phyloP scores from a whole-genome alignment of 495 filamentous ascomycete genomes.

The Hamigera avellanea region DNA sequence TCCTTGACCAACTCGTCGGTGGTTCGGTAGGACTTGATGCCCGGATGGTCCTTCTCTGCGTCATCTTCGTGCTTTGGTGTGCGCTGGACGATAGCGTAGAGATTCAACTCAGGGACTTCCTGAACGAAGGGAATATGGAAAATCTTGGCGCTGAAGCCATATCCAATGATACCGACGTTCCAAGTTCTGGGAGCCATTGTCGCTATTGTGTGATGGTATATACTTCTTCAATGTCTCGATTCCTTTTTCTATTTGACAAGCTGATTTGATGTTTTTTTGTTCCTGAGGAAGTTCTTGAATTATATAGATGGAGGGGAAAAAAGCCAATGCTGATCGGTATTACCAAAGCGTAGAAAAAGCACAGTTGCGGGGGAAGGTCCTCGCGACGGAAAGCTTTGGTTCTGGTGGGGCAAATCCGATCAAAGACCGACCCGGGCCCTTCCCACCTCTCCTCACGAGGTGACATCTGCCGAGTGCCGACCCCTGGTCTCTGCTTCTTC shows the following conservation, averaged over 20 bases:
- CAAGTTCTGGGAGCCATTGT: conserved; percentile 23
- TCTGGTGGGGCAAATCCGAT: conserved; percentile 9
- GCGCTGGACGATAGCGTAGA: conserved; percentile 75
- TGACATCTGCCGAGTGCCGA: too few relatives aligned
- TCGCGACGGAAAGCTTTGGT: conserved; percentile 23
- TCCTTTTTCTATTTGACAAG: neutral
- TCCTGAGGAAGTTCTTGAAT: too few relatives aligned
- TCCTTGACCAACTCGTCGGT: conserved; percentile 55
- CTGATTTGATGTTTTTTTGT: too few relatives aligned
- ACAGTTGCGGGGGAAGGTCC: conserved; percentile 28
- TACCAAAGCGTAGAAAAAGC: neutral
- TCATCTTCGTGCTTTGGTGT: conserved; percentile 51
- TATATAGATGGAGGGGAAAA: neutral
- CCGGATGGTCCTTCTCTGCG: conserved; percentile 55
- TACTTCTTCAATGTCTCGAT: neutral
- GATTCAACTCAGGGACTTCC: conserved; percentile 48
- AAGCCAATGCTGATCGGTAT: neutral
- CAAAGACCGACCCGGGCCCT: too few relatives aligned
- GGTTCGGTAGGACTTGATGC: conserved; percentile 50
- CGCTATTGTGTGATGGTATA: too few relatives aligned
- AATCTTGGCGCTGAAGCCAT: conserved; percentile 73
- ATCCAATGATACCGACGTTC: conserved; percentile 53
- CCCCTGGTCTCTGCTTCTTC: too few relatives aligned
- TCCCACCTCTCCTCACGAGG: too few relatives aligned
- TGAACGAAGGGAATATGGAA: conserved; percentile 86